Evolutionary conservation across 495 filamentous ascomycete genomes (phyloP), one percentile per base, ranked within the genome.

Genomic region (Letharia columbiana): DNA sequence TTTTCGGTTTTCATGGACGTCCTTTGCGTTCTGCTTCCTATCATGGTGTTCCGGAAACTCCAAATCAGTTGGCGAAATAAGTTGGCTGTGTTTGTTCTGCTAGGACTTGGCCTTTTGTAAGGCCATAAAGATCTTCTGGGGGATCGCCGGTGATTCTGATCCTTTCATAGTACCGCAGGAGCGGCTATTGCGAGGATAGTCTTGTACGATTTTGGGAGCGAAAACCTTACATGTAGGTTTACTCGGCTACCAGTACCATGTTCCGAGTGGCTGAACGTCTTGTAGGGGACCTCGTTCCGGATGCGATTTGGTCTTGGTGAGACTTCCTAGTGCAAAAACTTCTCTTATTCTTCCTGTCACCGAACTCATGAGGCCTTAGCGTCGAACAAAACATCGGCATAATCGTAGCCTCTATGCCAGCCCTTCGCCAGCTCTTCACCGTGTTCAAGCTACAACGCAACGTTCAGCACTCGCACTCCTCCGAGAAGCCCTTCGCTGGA

Each of bases 311-410:
- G 35, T 35, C 35, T 60, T 37, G 57, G 57, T 60, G 40, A 40
- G 33, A 3, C 1, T 44, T 15, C n/a, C n/a, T 52, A 3, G 49
- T 52, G 23, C 41, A 44, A 44, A 1, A 2, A 10, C 13, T 12
- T 12, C 15, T 20, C 33, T 7, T 8, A n/a, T 35, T 20, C 3
- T 40, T 8, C 20, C 4, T 42, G 23, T n/a, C 20, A 20, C 7
- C 2, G 15, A 13, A 9, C 33, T 60, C 3, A 60, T n/a, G 33
- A 60, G 35, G 33, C 18, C 10, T 7, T 12, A 64, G 62, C n/a
- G 31, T 66, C 3, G 64, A 66, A 54, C 39, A 23, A 18, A 52
- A 66, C 18, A 52, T 66, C 20, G 64, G 64, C 42, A 66, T 66
- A 33, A 61, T 66, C 28, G 56, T 45, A 9, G 57, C 56, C 3